phyloP scores from a whole-genome alignment of 306 rosid species.

The Cicer arietinum region DNA sequence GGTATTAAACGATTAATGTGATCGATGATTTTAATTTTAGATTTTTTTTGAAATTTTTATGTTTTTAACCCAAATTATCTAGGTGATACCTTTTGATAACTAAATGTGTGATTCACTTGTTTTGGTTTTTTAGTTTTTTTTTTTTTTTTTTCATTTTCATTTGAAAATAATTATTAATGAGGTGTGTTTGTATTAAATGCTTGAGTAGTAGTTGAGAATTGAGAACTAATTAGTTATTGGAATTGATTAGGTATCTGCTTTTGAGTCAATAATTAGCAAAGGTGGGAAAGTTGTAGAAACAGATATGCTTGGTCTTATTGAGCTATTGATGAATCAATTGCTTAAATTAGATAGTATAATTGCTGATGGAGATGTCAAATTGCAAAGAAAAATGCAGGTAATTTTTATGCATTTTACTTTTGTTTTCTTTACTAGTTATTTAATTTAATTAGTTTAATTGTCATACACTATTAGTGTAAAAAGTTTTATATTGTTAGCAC shows the following conservation, averaged over 20 bases:
- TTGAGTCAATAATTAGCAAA: conserved; percentile 74
- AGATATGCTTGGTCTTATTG: conserved; percentile 71
- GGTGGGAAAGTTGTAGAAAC: conserved; percentile 87
- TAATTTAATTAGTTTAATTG: not conserved
- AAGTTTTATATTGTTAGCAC: too few relatives aligned
- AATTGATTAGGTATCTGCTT: conserved; percentile 74
- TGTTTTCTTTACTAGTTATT: not conserved
- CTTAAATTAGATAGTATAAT: conserved; percentile 78
- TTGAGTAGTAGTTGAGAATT: conserved; percentile 25
- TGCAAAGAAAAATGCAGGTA: conserved; percentile 99
- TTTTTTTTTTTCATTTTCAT: not conserved
- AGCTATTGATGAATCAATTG: conserved; percentile 90
- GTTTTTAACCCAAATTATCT: not conserved
- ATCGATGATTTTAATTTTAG: not conserved
- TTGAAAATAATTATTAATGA: not conserved
- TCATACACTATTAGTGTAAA: not conserved
- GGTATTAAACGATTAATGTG: not conserved
- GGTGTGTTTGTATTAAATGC: conserved; percentile 35
- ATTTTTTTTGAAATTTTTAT: not conserved
- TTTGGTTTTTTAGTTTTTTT: not conserved
- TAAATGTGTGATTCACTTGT: not conserved
- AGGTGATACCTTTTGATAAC: not conserved
- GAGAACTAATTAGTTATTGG: conserved; percentile 42
- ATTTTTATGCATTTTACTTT: conserved; percentile 13
- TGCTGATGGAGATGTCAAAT: conserved; percentile 91